phyloP scores from a whole-genome alignment of 108 stramenopile species.

The Cyclotella distinguenda region DNA sequence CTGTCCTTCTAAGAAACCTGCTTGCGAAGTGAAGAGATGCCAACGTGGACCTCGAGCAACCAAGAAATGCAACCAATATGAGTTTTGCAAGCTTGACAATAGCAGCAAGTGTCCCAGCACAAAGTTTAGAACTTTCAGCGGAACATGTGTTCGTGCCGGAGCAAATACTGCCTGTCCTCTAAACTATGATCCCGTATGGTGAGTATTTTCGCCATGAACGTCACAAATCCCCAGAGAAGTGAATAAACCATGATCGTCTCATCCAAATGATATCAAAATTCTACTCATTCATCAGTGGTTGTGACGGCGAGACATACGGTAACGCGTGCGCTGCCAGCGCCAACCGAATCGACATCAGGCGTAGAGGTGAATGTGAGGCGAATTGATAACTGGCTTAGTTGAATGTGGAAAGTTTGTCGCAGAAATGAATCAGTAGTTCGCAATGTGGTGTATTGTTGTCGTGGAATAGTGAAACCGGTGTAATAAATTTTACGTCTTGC shows the following conservation, averaged over 20 bases:
- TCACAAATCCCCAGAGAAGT: too few relatives aligned
- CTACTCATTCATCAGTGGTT: too few relatives aligned
- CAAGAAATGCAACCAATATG: conserved; percentile 1
- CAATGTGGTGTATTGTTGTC: too few relatives aligned
- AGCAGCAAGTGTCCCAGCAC: conserved; percentile 15
- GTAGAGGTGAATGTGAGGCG: conserved; percentile 3
- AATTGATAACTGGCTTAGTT: neutral
- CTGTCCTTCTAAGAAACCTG: neutral
- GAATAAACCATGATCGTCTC: too few relatives aligned
- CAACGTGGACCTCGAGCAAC: conserved; percentile 4
- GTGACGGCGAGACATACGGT: conserved; percentile 2
- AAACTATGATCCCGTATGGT: conserved; percentile 1
- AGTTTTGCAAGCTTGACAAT: conserved; percentile 13
- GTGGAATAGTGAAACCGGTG: too few relatives aligned
- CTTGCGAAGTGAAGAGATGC: neutral
- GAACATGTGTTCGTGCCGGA: conserved; percentile 10
- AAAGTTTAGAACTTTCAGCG: conserved; percentile 1
- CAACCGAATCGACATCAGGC: conserved; percentile 1
- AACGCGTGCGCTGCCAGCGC: conserved; percentile 1
- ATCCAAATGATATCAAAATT: too few relatives aligned
- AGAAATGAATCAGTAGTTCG: too few relatives aligned
- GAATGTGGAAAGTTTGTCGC: too few relatives aligned
- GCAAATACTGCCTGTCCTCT: neutral
- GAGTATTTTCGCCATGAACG: neutral
- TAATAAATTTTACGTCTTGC: too few relatives aligned